Conservation (phyloP, 2,329 filamentous ascomycete genomes). For the Botrytis cinerea region DNA sequence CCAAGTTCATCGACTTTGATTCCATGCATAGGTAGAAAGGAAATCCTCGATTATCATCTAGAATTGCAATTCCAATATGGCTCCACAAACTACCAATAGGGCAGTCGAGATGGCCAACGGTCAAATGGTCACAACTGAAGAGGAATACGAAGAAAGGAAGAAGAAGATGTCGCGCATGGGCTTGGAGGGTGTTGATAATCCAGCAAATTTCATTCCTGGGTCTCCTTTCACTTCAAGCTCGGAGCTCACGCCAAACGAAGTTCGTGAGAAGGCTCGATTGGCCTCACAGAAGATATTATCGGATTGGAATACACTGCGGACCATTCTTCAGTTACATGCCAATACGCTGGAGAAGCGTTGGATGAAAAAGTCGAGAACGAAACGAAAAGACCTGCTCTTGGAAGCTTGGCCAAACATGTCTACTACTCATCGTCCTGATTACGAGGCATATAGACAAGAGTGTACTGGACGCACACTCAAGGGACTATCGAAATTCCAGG, state of each 20-base stretch:
- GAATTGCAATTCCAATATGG: not conserved
- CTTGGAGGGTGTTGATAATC: not conserved
- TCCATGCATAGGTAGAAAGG: not conserved
- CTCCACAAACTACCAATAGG: not conserved
- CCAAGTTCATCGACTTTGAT: no score
- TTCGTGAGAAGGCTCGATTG: not conserved
- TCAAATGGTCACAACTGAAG: not conserved
- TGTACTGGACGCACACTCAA: not conserved
- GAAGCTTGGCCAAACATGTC: slow-evolving; percentile 5
- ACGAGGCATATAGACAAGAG: not conserved
- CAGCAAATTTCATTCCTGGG: not conserved
- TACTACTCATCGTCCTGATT: slow-evolving; percentile 1
- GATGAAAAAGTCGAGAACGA: not conserved
- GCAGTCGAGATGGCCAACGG: not conserved
- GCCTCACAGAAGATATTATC: not conserved
- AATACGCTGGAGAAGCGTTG: not conserved
- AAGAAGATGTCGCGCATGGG: not conserved
- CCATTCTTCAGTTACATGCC: not conserved
- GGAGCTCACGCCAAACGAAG: not conserved
- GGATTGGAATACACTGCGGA: not conserved
- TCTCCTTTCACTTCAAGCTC: not conserved
- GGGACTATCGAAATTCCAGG: not conserved
- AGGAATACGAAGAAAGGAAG: not conserved
- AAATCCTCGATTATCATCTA: not conserved
- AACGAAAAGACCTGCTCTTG: not conserved